These are phyloP conservation scores for Kernera saxatilis DNA, from an alignment of 345 rosid genomes.

Conservation along the genomic window DNA sequence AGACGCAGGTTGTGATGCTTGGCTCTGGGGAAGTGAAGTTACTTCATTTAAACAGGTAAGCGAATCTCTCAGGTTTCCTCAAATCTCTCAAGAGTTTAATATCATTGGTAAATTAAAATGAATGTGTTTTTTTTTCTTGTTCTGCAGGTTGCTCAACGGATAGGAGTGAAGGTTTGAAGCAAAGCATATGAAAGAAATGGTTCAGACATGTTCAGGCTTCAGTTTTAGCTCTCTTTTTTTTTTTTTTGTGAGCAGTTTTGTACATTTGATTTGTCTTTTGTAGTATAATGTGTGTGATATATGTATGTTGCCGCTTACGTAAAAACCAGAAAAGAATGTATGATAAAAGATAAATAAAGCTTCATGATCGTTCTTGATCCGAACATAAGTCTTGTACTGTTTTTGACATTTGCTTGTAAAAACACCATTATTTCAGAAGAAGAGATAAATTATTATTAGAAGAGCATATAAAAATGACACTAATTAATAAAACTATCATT, in stretches of 20 bases:
- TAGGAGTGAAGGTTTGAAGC: conserved; percentile 59
- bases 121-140: background rate
- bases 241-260: conserved; percentile 5
- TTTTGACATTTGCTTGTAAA: background rate
- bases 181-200: background rate
- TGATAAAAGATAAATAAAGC: conserved; percentile 13
- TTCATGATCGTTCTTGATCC: conserved; percentile 13
- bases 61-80: background rate
- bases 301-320: conserved; percentile 2
- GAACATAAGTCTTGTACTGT: background rate
- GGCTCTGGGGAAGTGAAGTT: conserved; percentile 99
- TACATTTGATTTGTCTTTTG: conserved; percentile 10
- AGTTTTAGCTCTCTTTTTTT: background rate
- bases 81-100: background rate
- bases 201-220: conserved; percentile 14
- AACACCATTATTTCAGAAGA: background rate
- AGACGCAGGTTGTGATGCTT: conserved; percentile 97
- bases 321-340: background rate
- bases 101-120: background rate
- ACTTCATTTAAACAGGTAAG: conserved; percentile 80
- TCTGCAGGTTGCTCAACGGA: conserved; percentile 71
- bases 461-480: background rate
- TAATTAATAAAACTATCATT: no score
- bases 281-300: conserved; percentile 3
- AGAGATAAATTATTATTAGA: background rate